phyloP scores from a whole-genome alignment of 495 filamentous ascomycete genomes.

The Trypethelium eluteriae region DNA sequence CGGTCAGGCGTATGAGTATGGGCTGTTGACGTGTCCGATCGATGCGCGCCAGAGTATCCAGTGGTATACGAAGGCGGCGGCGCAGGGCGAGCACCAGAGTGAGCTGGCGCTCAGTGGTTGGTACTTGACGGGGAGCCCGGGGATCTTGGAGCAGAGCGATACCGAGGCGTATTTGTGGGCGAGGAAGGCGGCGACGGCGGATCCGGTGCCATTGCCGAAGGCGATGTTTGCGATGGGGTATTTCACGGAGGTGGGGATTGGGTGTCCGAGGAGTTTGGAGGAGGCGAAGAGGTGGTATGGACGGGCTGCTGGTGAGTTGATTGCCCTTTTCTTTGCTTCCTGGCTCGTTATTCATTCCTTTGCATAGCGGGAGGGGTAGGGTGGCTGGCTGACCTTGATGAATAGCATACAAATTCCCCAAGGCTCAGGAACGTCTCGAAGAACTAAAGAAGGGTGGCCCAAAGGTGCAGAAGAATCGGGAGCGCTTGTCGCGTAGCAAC shows the following conservation, averaged over 20 bases:
- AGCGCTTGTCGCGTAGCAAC: constrained; percentile 73
- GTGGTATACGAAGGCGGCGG: constrained; percentile 88
- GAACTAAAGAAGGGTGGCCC: constrained; percentile 74
- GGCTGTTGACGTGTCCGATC: constrained; percentile 69
- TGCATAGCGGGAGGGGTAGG: not conserved
- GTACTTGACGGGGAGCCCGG: constrained; percentile 89
- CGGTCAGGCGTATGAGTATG: constrained; percentile 84
- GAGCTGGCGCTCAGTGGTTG: constrained; percentile 89
- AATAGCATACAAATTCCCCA: constrained; percentile 84
- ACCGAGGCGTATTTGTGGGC: constrained; percentile 98
- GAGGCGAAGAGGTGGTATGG: constrained; percentile 98
- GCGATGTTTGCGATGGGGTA: constrained; percentile 98
- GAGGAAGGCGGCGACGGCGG: constrained; percentile 76
- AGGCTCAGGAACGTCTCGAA: constrained; percentile 83
- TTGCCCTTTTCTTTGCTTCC: constrained; percentile 6
- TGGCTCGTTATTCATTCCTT: not conserved
- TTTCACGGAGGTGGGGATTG: constrained; percentile 92
- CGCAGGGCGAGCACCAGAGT: constrained; percentile 89
- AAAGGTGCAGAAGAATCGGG: constrained; percentile 60
- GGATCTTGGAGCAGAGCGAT: constrained; percentile 82
- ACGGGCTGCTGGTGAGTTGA: constrained; percentile 82
- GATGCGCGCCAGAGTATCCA: constrained; percentile 76
- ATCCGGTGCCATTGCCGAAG: constrained; percentile 58
- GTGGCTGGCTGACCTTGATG: constrained; percentile 14
- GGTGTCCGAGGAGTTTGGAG: constrained; percentile 74